Evolutionary conservation across 495 filamentous ascomycete species (phyloP), one percentile per base, ranked within the genome.

Genomic region (Bacidia rubella): DNA sequence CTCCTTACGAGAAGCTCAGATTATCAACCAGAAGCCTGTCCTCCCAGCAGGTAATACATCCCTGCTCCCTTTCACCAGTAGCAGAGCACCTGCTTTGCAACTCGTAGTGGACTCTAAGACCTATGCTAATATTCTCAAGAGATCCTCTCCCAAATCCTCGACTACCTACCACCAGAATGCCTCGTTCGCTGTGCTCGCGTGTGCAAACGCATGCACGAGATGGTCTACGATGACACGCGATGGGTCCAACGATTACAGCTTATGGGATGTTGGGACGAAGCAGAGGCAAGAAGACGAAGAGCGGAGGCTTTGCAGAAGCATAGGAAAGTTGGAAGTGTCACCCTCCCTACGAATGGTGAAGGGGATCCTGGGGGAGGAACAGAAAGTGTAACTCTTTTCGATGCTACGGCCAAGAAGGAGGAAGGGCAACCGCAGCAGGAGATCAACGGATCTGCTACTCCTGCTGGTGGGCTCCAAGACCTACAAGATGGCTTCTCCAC

Each of bases 211-310:
- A 80, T 95, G 75, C 84, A 83, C 58, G 92, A 99, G 66, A 99
- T 99, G 89, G 93, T 93, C 11, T 97, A 97, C 69, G 93, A 99
- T 73, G 92, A 99, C 65, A 85, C 87, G 19, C 77, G 90, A 69
- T 99, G 92, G 92, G 83, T 96, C 44, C 80, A 84, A 51, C 77
- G 80, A 54, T 68, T 99, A 27, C 80, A 83, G 60, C 74, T 73
- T 25, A 95, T 99, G 78, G 87, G 83, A 4, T 83, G 86, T 58
- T 99, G 93, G 93, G 84, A 90, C 62, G 93, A 99, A 62, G 63
- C 68, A 3, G 92, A 95, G 62, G 92, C 92, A 0, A 75, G 90
- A 48, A 77, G 75, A 60, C 70, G 84, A 55, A 82, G 82, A 54
- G 70, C 79, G 20, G 79, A 86, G 47, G 70, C 77, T 12, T 68